Percentiles rank a stretch among this genome's conserved stretches.
phyloP scores from a whole-genome alignment of 345 rosid species.

The Eucalyptus sideroxylon region DNA sequence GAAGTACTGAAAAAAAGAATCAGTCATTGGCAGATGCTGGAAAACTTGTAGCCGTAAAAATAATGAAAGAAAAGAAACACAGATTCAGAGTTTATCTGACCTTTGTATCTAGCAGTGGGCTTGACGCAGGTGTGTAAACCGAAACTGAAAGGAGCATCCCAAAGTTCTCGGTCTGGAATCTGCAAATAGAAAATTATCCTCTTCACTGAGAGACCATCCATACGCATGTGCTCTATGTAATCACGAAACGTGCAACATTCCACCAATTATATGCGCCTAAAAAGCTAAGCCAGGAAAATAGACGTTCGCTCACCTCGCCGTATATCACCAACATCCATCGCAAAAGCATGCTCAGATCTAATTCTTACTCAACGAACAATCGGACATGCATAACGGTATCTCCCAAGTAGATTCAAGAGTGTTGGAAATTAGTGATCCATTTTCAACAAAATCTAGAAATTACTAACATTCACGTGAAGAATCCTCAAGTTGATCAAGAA shows the following conservation, averaged over 20 bases:
- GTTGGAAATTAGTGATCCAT: too few relatives aligned
- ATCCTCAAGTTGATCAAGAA: too few relatives aligned
- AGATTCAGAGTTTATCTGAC: conserved; percentile 7
- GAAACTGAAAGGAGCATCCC: conserved; percentile 54
- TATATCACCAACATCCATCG: not conserved
- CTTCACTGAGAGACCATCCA: not conserved
- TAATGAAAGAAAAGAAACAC: not conserved
- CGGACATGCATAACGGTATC: not conserved
- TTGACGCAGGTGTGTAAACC: conserved; percentile 65
- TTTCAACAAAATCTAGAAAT: too few relatives aligned
- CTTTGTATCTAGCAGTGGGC: conserved; percentile 52
- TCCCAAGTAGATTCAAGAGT: not conserved
- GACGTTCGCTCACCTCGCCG: not conserved
- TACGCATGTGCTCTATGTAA: not conserved
- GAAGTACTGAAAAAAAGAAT: not conserved
- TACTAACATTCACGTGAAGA: too few relatives aligned
- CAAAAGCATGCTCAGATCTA: not conserved
- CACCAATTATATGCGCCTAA: not conserved
- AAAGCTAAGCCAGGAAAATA: not conserved
- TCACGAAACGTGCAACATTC: not conserved
- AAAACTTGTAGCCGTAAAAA: not conserved
- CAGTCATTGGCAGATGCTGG: not conserved
- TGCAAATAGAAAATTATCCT: not conserved
- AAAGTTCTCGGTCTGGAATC: conserved; percentile 32
- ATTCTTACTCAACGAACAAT: not conserved